A percentile compares a stretch with the other conserved stretches of the same genome.
Evolutionary conservation across 2,329 filamentous ascomycete species (phyloP).

Genomic region (Pezicula neosporulosa): DNA sequence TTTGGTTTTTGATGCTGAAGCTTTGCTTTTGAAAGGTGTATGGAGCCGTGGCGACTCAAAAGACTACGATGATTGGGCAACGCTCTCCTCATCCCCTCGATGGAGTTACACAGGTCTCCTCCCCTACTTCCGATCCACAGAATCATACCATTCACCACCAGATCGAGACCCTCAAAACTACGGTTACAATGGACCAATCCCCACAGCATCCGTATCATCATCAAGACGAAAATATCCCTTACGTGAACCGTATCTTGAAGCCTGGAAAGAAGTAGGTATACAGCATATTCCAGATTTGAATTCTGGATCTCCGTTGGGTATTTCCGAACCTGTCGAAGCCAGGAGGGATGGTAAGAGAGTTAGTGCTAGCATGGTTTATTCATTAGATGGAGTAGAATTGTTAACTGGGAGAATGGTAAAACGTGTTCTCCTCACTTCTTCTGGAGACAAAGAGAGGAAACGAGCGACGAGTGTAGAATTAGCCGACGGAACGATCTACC

Average conservation of each 20-base stretch:
- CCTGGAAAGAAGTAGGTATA: constrained; percentile 34
- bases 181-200: constrained; percentile 27
- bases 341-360: constrained; percentile 26
- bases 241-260: constrained; percentile 29
- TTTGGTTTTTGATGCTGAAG: not conserved
- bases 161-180: constrained; percentile 17
- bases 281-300: constrained; percentile 22
- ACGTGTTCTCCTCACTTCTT: constrained; percentile 18
- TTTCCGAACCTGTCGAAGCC: constrained; percentile 28
- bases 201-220: constrained; percentile 15
- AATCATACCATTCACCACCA: constrained; percentile 22
- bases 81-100: constrained; percentile 33
- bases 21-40: constrained; percentile 19
- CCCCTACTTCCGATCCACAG: constrained; percentile 39
- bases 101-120: constrained; percentile 45
- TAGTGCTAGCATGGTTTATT: constrained; percentile 23
- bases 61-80: constrained; percentile 44
- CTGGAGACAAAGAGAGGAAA: not conserved
- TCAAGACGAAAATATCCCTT: constrained; percentile 36
- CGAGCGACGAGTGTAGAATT: constrained; percentile 8
- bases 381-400: constrained; percentile 20
- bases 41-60: constrained; percentile 40
- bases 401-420: constrained; percentile 21
- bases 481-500: constrained; percentile 1
- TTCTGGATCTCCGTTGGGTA: constrained; percentile 24